Evolutionary conservation across 345 rosid genomes (phyloP), one percentile per base, ranked within the genome.

Genomic region (Eucalyptus pumila): DNA sequence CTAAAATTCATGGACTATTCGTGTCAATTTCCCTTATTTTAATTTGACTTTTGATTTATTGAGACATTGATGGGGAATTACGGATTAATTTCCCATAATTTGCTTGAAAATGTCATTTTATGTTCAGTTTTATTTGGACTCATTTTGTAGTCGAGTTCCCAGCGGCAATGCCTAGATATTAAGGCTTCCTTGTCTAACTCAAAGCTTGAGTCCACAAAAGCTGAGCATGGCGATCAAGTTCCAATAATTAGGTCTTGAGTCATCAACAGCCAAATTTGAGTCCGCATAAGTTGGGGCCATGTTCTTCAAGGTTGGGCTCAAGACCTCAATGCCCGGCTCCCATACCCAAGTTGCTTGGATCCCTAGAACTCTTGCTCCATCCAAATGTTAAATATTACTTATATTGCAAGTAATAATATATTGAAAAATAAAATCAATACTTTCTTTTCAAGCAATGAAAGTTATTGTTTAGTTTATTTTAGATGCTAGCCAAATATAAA

Each of bases 241-340:
- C 11, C 11, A 5, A 4, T 0, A 1, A 1, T 67, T n/a, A 14
- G 40, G 19, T 16, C 4, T 67, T 0, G 5, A n/a, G 8, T n/a
- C 3, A 0, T n/a, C 5, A 3, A 65, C 3, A 2, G 6, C 3
- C 10, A 0, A 65, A n/a, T 3, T 7, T 9, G 1, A n/a, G 40
- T 67, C 23, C 37, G 4, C 11, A n/a, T 4, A 32, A 14, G 6
- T n/a, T 67, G 40, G 21, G 40, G 9, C 4, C 27, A 5, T 0
- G 0, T 56, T 56, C 30, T 56, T 56, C 0, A 9, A 9, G 12
- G 27, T 24, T 2, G 30, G 0, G 30, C 62, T 7, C 2, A 24
- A 56, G 30, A 52, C 1, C 58, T 52, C 2, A 52, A 8, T 19
- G 56, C 24, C 1, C 1, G 0, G 2, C 9, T 19, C 58, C 58